Evolutionary conservation across 768 basidiomycete species (phyloP), one percentile per base, ranked within the genome.

Genomic region (Fomitopsis serialis): DNA sequence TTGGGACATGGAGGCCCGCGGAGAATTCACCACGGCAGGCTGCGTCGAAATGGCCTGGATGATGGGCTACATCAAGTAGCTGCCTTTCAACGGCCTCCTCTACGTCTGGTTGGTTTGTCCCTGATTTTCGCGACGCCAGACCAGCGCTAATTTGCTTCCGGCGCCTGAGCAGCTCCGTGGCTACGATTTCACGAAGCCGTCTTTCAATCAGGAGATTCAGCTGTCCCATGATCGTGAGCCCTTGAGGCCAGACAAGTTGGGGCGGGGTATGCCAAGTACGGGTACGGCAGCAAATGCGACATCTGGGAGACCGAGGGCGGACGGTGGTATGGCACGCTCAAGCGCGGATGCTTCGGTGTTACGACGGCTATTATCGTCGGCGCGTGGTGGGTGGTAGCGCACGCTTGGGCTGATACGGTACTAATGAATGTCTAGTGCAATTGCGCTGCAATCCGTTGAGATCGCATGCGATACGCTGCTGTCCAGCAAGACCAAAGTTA

Each of bases 11-110:
- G 97, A 99, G 68, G 95, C 94, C 44, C 80, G 84, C 44, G 96
- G 97, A n/a, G 86, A 96, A 65, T 88, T 98, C 70, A 94, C 95
- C 1, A 95, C 98, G 61, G 89, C 97, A 69, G 97, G 97, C 21
- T 92, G 92, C 64, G 97, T 99, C 64, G 97, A 99, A 74, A 96
- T 99, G 90, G 95, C 96, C 2, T 99, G 96, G 95, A 86, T 98
- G 71, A 98, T 95, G 92, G 96, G 97, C 42, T 84, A 82, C 73
- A 97, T 98, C 81, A 97, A 95, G 70, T 94, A 99, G 97, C 15
- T 92, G 93, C 54, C 80, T 98, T 60, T 96, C 74, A 84, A 89
- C 61, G 93, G 92, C 42, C 81, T 89, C 27, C 78, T 96, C 32
- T 89, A 98, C 64, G 96, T 99, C 60, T 97, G 97, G 32, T 98